Evolutionary conservation across 129 eudicot genomes (phyloP), one percentile per base, ranked within the genome.

Genomic region (Flaveria sonorensis): DNA sequence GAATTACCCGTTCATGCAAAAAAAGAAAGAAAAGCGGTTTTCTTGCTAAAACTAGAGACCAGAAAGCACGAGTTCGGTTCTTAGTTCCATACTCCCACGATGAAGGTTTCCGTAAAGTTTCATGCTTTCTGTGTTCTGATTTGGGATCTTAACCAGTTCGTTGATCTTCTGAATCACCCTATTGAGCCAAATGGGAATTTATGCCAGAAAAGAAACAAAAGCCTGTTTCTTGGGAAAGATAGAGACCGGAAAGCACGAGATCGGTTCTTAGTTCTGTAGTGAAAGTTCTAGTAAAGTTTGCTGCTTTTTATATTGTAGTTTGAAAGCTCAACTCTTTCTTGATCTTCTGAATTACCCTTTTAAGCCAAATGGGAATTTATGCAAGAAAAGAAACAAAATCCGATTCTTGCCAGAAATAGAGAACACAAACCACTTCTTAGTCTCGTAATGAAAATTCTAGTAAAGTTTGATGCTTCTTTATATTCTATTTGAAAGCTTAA

Each of bases 51-150:
- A 61, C 0, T 24, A 61, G 67, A 24, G 11, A 61, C 10, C 2
- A 5, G 68, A 19, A 28, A 15, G 45, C 68, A 63, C n/a, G 61
- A 55, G 63, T 79, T 74, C 13, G 48, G 59, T 65, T 84, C 78
- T 77, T 78, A 43, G 23, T 59, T 81, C 11, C 24, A 15, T 77
- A 50, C 18, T 59, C 83, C 11, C 24, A 15, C 73, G 40, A 78
- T 65, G 66, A 62, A 72, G 71, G 63, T 42, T 70, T 53, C 68
- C 7, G 72, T 70, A 61, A 83, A 47, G 56, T 73, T 70, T 77
- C 51, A n/a, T 55, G 75, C 81, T 51, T 77, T 79, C 48, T 63
- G 28, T 48, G 11, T 62, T 28, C 14, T 26, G 16, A 42, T 64
- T 72, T 18, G 1, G 46, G 53, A 79, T 46, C 30, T 32, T 19